A percentile compares a stretch with the other conserved stretches of the same genome.
These are phyloP conservation scores for Bipolaris cookei DNA, from an alignment of 2,329 filamentous ascomycete species.

Conservation along the genomic window DNA sequence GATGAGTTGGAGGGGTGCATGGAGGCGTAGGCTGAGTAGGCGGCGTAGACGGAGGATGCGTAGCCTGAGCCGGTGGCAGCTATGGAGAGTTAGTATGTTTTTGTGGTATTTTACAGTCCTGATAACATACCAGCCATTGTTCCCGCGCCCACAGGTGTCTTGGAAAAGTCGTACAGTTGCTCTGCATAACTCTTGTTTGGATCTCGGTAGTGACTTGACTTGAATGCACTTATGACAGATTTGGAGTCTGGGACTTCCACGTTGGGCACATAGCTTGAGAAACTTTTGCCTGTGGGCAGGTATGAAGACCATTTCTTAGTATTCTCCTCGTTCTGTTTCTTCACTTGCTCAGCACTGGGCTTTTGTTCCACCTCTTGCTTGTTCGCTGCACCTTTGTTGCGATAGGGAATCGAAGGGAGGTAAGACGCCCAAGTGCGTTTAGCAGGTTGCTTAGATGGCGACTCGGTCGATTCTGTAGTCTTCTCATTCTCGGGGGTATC, in stretches of 20 bases:
- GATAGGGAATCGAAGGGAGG: conserved; percentile 49
- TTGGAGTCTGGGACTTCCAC: conserved; percentile 48
- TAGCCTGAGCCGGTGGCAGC: conserved; percentile 57
- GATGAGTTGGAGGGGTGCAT: conserved; percentile 39
- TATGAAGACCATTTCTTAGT: conserved; percentile 56
- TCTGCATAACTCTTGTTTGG: conserved; percentile 57
- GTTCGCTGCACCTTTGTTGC: conserved; percentile 32
- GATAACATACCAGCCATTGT: conserved; percentile 48
- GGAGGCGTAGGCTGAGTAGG: conserved; percentile 56
- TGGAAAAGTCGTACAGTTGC: conserved; percentile 58
- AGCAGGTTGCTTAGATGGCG: conserved; percentile 21
- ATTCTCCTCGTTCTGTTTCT: conserved; percentile 43
- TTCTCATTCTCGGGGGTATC: conserved; percentile 28
- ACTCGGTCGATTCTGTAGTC: conserved; percentile 16
- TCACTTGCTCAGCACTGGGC: conserved; percentile 35
- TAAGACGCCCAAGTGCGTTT: conserved; percentile 51
- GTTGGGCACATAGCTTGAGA: conserved; percentile 56
- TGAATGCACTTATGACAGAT: conserved; percentile 54
- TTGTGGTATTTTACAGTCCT: background rate
- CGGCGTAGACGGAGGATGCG: conserved; percentile 56
- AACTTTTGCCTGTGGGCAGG: conserved; percentile 56
- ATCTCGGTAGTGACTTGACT: conserved; percentile 53
- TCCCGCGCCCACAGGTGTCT: conserved; percentile 59
- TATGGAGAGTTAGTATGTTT: conserved; percentile 17
- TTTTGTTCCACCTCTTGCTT: conserved; percentile 29